Evolutionary conservation across 352 stramenopile genomes (phyloP).

Genomic region (Globisporangium apiculatum): DNA sequence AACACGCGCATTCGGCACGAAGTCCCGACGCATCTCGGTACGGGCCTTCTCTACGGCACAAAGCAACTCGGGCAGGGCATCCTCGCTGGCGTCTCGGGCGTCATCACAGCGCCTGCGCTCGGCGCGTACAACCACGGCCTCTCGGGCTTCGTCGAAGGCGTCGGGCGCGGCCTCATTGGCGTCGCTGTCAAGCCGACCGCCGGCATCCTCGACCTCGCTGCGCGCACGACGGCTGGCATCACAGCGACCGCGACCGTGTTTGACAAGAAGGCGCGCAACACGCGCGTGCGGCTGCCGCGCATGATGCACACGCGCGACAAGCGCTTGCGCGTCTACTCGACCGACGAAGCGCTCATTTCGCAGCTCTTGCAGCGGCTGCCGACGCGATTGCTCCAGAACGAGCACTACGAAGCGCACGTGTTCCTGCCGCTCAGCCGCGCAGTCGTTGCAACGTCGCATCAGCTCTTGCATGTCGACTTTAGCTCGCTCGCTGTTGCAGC

Average conservation of each 20-base stretch:
- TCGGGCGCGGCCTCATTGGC: constrained; percentile 83
- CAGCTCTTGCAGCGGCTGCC: constrained; percentile 55
- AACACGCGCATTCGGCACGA: constrained; percentile 73
- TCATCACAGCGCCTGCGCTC: constrained; percentile 88
- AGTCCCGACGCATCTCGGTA: constrained; percentile 80
- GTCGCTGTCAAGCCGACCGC: constrained; percentile 86
- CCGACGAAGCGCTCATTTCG: constrained; percentile 58
- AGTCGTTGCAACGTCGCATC: constrained; percentile 68
- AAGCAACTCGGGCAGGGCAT: constrained; percentile 91
- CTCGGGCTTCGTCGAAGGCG: constrained; percentile 83
- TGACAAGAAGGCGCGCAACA: constrained; percentile 65
- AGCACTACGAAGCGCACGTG: constrained; percentile 74
- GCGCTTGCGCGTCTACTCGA: constrained; percentile 69
- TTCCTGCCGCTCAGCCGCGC: constrained; percentile 58
- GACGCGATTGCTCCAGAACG: constrained; percentile 50
- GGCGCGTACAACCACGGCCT: constrained; percentile 88
- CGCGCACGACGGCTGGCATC: constrained; percentile 72
- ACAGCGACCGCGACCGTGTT: constrained; percentile 79
- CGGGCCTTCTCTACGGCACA: constrained; percentile 77
- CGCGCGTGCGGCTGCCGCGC: constrained; percentile 61
- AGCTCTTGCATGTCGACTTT: constrained; percentile 56
- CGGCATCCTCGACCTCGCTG: constrained; percentile 76
- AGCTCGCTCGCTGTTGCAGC: constrained; percentile 21
- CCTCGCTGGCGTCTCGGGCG: constrained; percentile 83
- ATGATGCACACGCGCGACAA: constrained; percentile 75